Evolutionary conservation across 2,329 filamentous ascomycete genomes (phyloP), one percentile per base, ranked within the genome.

Genomic region (Phaeosphaeriaceae sp.): DNA sequence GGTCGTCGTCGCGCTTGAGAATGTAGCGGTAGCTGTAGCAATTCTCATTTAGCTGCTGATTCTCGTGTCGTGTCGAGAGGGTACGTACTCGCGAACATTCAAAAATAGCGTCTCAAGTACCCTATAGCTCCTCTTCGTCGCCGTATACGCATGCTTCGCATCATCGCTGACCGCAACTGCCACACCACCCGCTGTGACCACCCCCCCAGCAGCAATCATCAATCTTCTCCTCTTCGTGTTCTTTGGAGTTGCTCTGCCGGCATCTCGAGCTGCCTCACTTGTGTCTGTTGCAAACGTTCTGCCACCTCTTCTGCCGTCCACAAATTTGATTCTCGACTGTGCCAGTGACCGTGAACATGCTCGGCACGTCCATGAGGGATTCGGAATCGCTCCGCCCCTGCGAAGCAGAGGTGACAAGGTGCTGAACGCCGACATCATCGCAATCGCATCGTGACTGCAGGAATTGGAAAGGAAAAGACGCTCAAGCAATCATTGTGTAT

Each of bases 21-120:
- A 93, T 94, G 50, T 88, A 88, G 67, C 93, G 93, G 79, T 99
- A 99, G 79, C 94, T 97, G 70, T 43, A 52, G n/a, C n/a, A n/a
- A 28, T 28, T 28, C 9, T 4, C 26, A 28, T 28, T 28, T 28
- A 28, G 26, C 26, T 28, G 9, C 9, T 28, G 26, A 28, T 28
- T 28, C 26, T 28, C 26, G 9, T 28, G 26, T 28, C 5, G 4
- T 4, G 26, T 2, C n/a, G 44, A 22, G 50, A 22, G 50, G 49
- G 51, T 26, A 81, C 84, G 71, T 83, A 97, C 93, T 97, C 94
- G 73, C 94, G 94, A 65, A 98, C 95, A 80, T 91, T 94, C 57
- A 97, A 82, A 15, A 87, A 87, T 68, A 98, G 78, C 26, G 91
- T 88, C 24, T 86, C 83, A 11, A 89, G 88, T 22, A 98, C 94